A percentile compares a stretch with the other conserved stretches of the same genome.
phyloP scores from a whole-genome alignment of 805 yeast species.

The Diddensiella transvaalensis region DNA sequence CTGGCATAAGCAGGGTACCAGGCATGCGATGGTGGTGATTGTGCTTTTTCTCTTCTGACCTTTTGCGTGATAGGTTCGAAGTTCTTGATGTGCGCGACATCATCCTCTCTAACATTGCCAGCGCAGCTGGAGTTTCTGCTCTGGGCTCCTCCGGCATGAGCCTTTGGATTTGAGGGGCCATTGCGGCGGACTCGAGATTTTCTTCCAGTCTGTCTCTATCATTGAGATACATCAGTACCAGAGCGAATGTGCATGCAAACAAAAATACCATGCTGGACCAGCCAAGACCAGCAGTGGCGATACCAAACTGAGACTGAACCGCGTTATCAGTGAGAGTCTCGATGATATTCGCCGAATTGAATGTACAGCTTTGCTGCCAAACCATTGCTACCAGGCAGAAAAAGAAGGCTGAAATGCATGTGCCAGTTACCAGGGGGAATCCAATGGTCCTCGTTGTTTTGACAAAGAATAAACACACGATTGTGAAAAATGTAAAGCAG shows the following conservation, averaged over 20 bases:
- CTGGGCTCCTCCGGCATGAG: neutral
- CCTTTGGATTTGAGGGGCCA: neutral
- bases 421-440: constrained; percentile 15
- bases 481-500: constrained; percentile 15
- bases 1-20: constrained; percentile 7
- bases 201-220: neutral
- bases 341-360: constrained; percentile 6
- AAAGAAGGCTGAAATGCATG: constrained; percentile 13
- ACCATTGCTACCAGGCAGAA: constrained; percentile 20
- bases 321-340: constrained; percentile 12
- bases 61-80: neutral
- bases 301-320: constrained; percentile 15
- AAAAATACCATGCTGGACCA: constrained; percentile 21
- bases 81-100: constrained; percentile 2
- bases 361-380: constrained; percentile 24
- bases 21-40: constrained; percentile 3
- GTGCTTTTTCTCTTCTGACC: neutral
- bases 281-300: constrained; percentile 22
- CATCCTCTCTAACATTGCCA: neutral
- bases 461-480: constrained; percentile 13
- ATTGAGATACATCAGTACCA: constrained; percentile 17
- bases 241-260: constrained; percentile 12
- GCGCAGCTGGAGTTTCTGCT: neutral
- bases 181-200: neutral
- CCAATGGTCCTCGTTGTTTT: constrained; percentile 9